Percentiles rank a stretch among this genome's conserved stretches.
Evolutionary conservation across 305 asterid species (phyloP).

Genomic region (Vinca major): DNA sequence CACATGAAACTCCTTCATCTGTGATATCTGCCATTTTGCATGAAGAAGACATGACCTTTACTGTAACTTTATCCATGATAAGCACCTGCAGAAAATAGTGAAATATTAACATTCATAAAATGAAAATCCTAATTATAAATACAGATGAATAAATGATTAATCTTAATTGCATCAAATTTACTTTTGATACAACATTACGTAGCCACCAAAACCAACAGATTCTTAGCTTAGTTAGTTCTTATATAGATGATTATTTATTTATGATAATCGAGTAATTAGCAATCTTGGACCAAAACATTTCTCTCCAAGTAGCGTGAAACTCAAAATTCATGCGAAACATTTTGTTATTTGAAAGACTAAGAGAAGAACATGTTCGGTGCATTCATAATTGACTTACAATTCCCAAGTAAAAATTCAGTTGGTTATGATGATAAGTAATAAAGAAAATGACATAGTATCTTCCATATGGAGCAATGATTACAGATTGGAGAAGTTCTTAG

Average conservation of each 20-base stretch:
- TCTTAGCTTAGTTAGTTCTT: neutral
- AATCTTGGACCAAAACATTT: neutral
- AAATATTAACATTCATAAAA: neutral
- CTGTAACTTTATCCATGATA: slow-evolving; percentile 96
- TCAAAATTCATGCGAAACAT: neutral
- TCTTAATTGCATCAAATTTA: neutral
- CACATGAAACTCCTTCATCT: slow-evolving; percentile 92
- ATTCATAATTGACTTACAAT: neutral
- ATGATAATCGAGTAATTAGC: neutral
- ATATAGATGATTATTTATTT: neutral
- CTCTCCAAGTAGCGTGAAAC: neutral
- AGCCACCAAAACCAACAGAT: neutral
- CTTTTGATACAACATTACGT: neutral
- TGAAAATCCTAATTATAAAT: neutral
- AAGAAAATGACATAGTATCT: neutral
- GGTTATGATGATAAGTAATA: neutral
- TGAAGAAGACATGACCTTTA: slow-evolving; percentile 83
- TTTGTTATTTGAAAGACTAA: neutral
- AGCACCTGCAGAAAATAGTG: slow-evolving; percentile 54
- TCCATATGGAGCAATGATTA: neutral
- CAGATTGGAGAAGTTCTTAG: neutral
- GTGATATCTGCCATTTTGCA: slow-evolving; percentile 99
- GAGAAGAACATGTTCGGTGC: neutral
- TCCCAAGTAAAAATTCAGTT: neutral
- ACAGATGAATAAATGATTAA: neutral